phyloP scores from a whole-genome alignment of 257 asterid genomes.

The Anisodus acutangulus region DNA sequence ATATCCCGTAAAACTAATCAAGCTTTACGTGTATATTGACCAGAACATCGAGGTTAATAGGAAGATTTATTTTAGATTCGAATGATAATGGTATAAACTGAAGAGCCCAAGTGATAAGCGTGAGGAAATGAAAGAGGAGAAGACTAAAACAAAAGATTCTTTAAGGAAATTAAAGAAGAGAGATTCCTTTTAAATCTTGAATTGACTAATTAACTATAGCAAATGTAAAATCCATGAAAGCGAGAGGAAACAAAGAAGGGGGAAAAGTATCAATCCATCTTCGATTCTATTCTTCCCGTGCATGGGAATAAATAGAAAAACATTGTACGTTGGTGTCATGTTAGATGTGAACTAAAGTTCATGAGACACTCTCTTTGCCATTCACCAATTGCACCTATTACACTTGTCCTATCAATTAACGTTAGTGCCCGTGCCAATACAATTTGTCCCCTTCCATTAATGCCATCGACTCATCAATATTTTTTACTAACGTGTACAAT shows the following conservation, averaged over 20 bases:
- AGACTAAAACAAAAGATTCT: slow-evolving; percentile 19
- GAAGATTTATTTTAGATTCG: background rate
- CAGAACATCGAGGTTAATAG: background rate
- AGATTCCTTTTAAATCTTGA: background rate
- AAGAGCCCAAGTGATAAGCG: background rate
- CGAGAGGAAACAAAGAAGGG: background rate
- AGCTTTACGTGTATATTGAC: background rate
- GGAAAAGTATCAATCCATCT: background rate
- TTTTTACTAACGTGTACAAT: background rate
- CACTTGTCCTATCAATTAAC: slow-evolving; percentile 19
- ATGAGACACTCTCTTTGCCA: background rate
- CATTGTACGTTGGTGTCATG: slow-evolving; percentile 7
- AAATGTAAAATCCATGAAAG: background rate
- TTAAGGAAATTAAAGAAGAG: background rate
- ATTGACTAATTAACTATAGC: background rate
- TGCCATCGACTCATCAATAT: background rate
- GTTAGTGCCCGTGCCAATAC: slow-evolving; percentile 11
- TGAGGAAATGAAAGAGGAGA: background rate
- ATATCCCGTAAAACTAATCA: background rate
- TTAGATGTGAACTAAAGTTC: slow-evolving; percentile 18
- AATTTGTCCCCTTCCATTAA: background rate
- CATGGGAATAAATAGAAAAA: slow-evolving; percentile 20
- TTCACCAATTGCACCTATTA: slow-evolving; percentile 9
- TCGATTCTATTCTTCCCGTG: background rate
- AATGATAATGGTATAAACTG: too few species aligned